Percentiles rank a stretch among this genome's conserved stretches.
Evolutionary conservation across 192 early-diverging fungal species (phyloP).

Genomic region (Umbelopsis vinacea): DNA sequence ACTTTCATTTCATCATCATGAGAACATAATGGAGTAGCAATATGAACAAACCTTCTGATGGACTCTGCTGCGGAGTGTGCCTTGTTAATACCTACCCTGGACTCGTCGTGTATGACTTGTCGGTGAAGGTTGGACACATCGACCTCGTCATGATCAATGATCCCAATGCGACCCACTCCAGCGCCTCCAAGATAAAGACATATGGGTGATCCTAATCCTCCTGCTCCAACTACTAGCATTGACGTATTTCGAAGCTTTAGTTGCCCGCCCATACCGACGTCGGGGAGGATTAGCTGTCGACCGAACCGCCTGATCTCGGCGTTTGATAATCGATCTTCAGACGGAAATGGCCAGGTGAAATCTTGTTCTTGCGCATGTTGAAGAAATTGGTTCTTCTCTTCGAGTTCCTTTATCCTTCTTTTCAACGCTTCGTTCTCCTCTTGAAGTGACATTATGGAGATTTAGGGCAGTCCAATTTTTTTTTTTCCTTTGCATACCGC

Average conservation of each 20-base stretch:
- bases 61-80: conserved; percentile 67
- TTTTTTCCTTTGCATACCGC: too few species aligned
- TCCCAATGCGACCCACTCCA: conserved; percentile 87
- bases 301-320: conserved; percentile 82
- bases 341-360: conserved; percentile 19
- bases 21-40: too few species aligned
- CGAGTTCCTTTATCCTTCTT: conserved; percentile 21
- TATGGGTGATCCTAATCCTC: conserved; percentile 90
- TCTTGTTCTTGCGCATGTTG: neutral
- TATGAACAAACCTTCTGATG: conserved; percentile 24
- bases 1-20: too few species aligned
- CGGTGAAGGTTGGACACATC: conserved; percentile 93
- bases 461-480: neutral
- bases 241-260: conserved; percentile 70
- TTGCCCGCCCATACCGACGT: conserved; percentile 80
- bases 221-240: conserved; percentile 91
- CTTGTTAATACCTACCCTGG: conserved; percentile 69
- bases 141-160: conserved; percentile 91
- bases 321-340: conserved; percentile 54
- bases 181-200: conserved; percentile 87
- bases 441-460: conserved; percentile 11
- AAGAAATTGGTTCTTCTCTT: conserved; percentile 3
- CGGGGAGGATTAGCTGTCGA: conserved; percentile 84
- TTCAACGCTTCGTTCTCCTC: conserved; percentile 28
- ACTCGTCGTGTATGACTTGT: conserved; percentile 91